Base-by-base conservation (phyloP, 805 yeast species). In the Isabelozyma pseudorhagii region DNA sequence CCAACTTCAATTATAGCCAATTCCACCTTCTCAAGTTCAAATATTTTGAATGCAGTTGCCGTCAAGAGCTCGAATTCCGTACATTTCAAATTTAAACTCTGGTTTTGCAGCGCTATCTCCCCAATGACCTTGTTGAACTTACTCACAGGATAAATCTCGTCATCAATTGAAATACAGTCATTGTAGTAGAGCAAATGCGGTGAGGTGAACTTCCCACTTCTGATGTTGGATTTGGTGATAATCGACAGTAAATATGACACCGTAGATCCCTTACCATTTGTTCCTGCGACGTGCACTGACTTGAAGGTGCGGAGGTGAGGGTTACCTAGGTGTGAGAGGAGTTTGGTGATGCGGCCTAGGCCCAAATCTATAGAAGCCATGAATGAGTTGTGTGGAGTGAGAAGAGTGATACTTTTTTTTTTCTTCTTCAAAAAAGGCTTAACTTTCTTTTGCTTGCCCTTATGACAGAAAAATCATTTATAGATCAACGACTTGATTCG, bases 221-320 rank as follows among this genome's bases (percentile, higher is more conserved):
- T 61, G 40, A 80, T 66, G 1, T 69, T 71, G 18, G 81, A 73
- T 11, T 65, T 63, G 17, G 80, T 74, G 25, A 92, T 66, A 2
- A 85, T 74, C 14, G 90, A 82, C 3, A 90, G 77, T 8, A 94
- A 50, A 62, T 91, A 92, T 0, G 97, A 84, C 50, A 96, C 83
- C 0, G 92, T 88, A 0, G 97, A 91, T 0, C 99, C 99, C 62
- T 93, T 93, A 0, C 99, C 99, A 62, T 93, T 93, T 8, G 99
- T 93, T 0, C 99, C 99, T 0, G 97, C 97, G 4, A 94, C 79
- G 62, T 94, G 99, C n/a, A 94, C 72, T 0, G 90, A 83, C 52
- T 81, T 80, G 60, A 82, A 82, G 4, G 69, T 57, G 13, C 63
- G 53, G 9, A 64, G 57, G 39, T 89, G 94, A 0, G 97, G 97